Base-by-base conservation (phyloP, 306 rosid species). In the Corylus americana region DNA sequence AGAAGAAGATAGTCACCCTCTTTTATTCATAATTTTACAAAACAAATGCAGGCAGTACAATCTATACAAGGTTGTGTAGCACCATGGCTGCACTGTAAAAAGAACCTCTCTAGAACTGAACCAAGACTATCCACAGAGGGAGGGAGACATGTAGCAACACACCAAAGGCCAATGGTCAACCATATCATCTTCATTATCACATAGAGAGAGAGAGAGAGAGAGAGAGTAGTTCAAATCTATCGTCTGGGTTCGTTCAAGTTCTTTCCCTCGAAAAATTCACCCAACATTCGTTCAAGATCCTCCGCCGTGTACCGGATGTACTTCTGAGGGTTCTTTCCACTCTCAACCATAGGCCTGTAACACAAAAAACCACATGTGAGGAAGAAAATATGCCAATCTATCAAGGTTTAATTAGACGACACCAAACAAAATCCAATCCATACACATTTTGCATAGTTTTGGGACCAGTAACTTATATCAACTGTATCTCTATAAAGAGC, bases 261-360 rank as follows among this genome's bases (percentile, higher is more conserved):
- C 85, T 90, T 95, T 50, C 99, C 99, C 85, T 95, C 99, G 5
- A 93, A 95, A 88, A 95, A 95, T 64, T 95, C 99, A 8, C 98
- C 96, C 81, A 95, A 66, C 98, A 95, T 95, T 20, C 96, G 81
- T 61, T 95, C 99, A 10, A 93, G 93, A 89, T 95, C 99, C 84
- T 95, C 99, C 0, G 98, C 90, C 0, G 87, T 78, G 84, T 89
- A 95, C 78, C 90, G 88, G 68, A 90, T 87, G 85, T 90, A 93
- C 89, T 93, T 95, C 77, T 90, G 98, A 63, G 97, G 94, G 78
- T 77, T 90, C 92, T 91, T 95, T 55, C 94, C 99, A 70, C 53
- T 92, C 87, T 95, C 99, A 73, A 95, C 96, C 9, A 93, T 72
- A 62, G 96, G 91, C 85, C 98, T 95, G 85, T 50, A 45, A 73